A percentile compares a stretch with the other conserved stretches of the same genome.
Conservation (phyloP, 2,329 filamentous ascomycete species). For the Pseudogymnoascus sp. region DNA sequence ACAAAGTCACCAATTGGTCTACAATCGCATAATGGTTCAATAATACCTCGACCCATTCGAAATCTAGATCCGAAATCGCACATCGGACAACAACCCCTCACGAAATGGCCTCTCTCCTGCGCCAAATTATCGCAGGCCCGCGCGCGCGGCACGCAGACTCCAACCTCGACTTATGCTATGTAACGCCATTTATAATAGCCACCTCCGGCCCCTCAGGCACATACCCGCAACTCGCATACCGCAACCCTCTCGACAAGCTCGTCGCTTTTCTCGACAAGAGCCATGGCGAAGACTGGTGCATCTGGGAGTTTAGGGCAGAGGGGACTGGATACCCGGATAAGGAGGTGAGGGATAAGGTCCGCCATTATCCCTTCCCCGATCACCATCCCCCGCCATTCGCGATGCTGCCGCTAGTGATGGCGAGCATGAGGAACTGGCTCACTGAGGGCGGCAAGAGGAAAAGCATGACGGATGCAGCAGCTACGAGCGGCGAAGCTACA, state of each 20-base stretch:
- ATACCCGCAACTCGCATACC: conserved; percentile 86
- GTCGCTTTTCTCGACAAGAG: conserved; percentile 81
- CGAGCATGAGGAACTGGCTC: conserved; percentile 87
- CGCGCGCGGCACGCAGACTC: conserved; percentile 77
- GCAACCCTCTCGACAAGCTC: conserved; percentile 81
- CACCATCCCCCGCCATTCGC: conserved; percentile 93
- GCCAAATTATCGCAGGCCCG: conserved; percentile 85
- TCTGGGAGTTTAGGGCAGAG: conserved; percentile 97
- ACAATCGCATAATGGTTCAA: background rate
- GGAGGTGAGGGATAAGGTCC: conserved; percentile 75
- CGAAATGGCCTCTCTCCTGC: conserved; percentile 65
- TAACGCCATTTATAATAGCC: conserved; percentile 68
- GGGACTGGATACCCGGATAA: conserved; percentile 91
- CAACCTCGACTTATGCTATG: conserved; percentile 89
- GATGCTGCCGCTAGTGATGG: conserved; percentile 81
- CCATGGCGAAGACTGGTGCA: conserved; percentile 78
- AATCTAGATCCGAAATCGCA: background rate
- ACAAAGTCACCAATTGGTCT: background rate
- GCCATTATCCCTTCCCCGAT: conserved; percentile 93
- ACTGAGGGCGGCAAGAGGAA: conserved; percentile 34
- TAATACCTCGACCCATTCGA: background rate
- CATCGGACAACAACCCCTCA: background rate
- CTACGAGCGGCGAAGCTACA: conserved; percentile 15
- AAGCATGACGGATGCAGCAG: background rate
- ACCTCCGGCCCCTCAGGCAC: conserved; percentile 80